Evolutionary conservation across 139 green algal genomes (phyloP).

Genomic region (Chlamydomonas schloesseri): DNA sequence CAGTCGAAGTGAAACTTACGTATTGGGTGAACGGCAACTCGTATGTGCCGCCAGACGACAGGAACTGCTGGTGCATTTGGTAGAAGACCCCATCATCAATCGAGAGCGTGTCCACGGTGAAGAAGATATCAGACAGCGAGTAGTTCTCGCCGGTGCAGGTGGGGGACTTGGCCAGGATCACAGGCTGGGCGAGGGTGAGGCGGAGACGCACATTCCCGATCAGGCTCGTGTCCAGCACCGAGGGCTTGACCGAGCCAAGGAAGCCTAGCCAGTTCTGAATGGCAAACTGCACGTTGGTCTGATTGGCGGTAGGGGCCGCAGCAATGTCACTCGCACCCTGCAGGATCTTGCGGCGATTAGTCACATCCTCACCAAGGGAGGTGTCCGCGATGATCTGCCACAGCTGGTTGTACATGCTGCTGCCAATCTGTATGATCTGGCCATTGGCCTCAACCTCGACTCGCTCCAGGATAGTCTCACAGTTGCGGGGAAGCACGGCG

Average conservation of each 20-base stretch:
- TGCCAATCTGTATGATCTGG: background rate
- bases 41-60: background rate
- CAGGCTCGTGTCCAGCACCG: background rate
- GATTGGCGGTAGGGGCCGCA: background rate
- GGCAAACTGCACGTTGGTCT: background rate
- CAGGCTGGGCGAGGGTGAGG: too few species aligned
- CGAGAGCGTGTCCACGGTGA: too few species aligned
- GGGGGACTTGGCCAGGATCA: too few species aligned
- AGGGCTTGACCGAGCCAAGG: background rate
- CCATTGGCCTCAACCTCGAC: background rate
- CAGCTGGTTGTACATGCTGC: background rate
- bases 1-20: background rate
- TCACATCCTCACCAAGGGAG: background rate
- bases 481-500: background rate
- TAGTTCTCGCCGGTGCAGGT: too few species aligned
- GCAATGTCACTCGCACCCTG: background rate
- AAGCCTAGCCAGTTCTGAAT: conserved; percentile 1
- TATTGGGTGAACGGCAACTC: background rate
- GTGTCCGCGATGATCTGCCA: conserved; percentile 1
- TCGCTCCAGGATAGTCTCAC: background rate
- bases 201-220: too few species aligned
- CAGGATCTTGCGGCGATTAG: background rate
- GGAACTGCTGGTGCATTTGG: background rate
- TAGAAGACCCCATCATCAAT: too few species aligned
- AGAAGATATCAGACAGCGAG: too few species aligned